Conservation (phyloP, 331 rosid genomes). For the Prunus yedoensis region DNA sequence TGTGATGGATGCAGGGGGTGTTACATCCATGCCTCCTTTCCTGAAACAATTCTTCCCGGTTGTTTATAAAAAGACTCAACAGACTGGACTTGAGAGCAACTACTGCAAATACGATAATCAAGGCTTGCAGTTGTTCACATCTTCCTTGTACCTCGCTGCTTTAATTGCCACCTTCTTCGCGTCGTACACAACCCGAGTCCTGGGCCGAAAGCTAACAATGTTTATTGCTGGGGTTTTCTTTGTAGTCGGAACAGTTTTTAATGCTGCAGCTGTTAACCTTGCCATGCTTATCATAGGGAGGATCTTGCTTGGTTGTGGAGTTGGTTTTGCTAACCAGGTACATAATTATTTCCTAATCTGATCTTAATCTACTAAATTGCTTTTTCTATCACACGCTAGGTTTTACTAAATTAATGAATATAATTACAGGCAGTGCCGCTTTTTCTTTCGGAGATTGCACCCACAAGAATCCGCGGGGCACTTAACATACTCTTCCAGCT, state of each 20-base stretch:
- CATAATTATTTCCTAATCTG: neutral
- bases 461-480: conserved; percentile 36
- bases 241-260: conserved; percentile 49
- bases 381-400: neutral
- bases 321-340: conserved; percentile 81
- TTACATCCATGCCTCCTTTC: conserved; percentile 61
- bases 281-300: conserved; percentile 52
- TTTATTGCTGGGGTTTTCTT: conserved; percentile 59
- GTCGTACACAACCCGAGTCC: conserved; percentile 32
- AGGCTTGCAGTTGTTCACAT: conserved; percentile 64
- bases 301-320: conserved; percentile 63
- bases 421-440: conserved; percentile 33
- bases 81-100: conserved; percentile 37
- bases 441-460: conserved; percentile 44
- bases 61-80: conserved; percentile 35
- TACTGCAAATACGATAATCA: conserved; percentile 83
- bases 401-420: neutral
- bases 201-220: conserved; percentile 63
- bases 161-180: conserved; percentile 52
- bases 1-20: conserved; percentile 49
- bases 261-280: conserved; percentile 32
- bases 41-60: conserved; percentile 43
- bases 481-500: conserved; percentile 37
- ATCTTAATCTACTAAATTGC: too few relatives aligned
- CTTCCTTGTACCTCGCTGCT: conserved; percentile 80